phyloP scores from a whole-genome alignment of 257 asterid species.

The Solanum phureja region DNA sequence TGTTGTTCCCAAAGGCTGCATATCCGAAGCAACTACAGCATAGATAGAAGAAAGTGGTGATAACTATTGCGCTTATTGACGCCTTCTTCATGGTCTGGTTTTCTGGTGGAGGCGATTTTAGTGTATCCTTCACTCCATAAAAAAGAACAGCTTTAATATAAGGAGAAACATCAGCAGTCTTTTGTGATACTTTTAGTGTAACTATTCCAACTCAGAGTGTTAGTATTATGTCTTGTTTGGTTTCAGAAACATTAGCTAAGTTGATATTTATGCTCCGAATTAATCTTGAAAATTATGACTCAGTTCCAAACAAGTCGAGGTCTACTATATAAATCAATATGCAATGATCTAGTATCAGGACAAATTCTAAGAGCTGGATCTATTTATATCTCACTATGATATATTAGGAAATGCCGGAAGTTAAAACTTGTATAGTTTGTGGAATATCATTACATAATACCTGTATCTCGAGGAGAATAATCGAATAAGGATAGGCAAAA shows the following conservation, averaged over 20 bases:
- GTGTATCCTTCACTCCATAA: slow-evolving; percentile 36
- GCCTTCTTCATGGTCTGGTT: slow-evolving; percentile 57
- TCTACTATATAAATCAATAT: background rate
- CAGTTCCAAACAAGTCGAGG: background rate
- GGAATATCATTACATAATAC: slow-evolving; percentile 10
- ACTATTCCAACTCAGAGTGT: background rate
- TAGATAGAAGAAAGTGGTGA: slow-evolving; percentile 47
- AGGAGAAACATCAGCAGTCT: background rate
- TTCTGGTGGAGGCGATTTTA: slow-evolving; percentile 62
- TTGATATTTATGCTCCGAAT: background rate
- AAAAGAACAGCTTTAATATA: background rate
- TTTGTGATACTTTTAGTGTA: background rate
- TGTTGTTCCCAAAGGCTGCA: slow-evolving; percentile 56
- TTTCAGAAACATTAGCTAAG: background rate
- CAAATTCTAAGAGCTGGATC: background rate
- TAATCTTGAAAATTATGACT: background rate
- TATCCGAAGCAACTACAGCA: slow-evolving; percentile 61
- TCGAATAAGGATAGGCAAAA: slow-evolving; percentile 64
- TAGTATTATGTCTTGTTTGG: background rate
- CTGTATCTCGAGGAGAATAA: slow-evolving; percentile 64
- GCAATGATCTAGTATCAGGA: background rate
- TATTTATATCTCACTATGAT: background rate
- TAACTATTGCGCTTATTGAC: slow-evolving; percentile 23
- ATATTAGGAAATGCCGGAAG: background rate
- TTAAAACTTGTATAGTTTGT: background rate